Evolutionary conservation across 2,329 filamentous ascomycete genomes (phyloP).

Genomic region (Colletotrichum cereale): DNA sequence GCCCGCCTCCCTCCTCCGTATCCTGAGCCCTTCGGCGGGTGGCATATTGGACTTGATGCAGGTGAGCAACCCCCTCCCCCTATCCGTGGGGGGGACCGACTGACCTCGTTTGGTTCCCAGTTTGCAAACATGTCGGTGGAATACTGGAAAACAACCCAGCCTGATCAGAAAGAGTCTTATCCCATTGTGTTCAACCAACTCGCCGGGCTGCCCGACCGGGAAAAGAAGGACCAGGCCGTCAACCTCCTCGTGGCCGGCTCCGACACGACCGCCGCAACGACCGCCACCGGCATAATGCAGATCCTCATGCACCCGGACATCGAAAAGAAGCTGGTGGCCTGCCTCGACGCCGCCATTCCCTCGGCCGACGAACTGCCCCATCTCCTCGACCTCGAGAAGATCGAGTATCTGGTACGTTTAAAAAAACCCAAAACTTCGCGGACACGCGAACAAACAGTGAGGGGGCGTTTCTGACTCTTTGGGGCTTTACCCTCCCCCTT

Average conservation of each 20-base stretch:
- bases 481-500: no score
- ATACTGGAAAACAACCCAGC: neutral
- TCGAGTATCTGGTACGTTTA: conserved; percentile 8
- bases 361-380: neutral
- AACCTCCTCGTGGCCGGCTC: conserved; percentile 17
- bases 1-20: neutral
- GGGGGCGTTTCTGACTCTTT: no score
- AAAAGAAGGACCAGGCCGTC: neutral
- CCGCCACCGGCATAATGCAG: neutral
- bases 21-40: neutral
- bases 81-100: neutral
- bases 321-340: neutral
- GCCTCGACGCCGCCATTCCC: neutral
- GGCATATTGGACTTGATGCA: neutral
- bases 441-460: no score
- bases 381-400: conserved; percentile 5
- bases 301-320: conserved; percentile 6
- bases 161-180: neutral
- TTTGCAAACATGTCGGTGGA: neutral
- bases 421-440: no score
- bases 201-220: neutral
- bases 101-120: neutral
- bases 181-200: conserved; percentile 2
- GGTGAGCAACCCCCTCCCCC: neutral
- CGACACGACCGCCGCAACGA: conserved; percentile 5